Base-by-base conservation (phyloP, 2,329 filamentous ascomycete species). In the Amesomyces nigricolor region DNA sequence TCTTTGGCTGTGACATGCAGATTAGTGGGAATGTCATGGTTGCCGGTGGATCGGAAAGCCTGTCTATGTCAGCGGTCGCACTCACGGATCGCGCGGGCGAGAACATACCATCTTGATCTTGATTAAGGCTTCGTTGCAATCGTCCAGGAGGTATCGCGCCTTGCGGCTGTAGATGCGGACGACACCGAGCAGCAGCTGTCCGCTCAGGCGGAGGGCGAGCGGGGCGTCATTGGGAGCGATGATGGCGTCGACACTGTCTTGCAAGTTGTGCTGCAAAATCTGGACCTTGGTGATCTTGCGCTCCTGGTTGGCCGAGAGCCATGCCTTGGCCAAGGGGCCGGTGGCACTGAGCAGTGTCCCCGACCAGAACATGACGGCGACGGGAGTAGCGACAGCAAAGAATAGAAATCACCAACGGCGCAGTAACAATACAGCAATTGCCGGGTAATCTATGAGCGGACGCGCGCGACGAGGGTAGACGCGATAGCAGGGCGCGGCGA, bases 111-210 rank as follows among this genome's bases (percentile, higher is more conserved):
- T 95, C 70, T 97, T 96, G 66, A 99, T 96, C 76, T 96, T 97
- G 79, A 95, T 86, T 62, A 99, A 78, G 39, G 92, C 92, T 73
- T 99, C 94, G 67, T 95, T 96, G 74, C 94, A 99, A 70, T 99
- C 94, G 67, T 99, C 94, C 47, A 97, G 78, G 49, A 99, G 77
- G 72, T 99, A 99, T 66, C 91, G 88, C 67, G 94, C 92, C 75
- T 99, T 99, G 68, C 94, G 83, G 72, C 91, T 95, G 73, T 99
- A 99, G 68, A 99, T 99, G 68, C 92, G 85, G 64, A 96, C 94
- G 26, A 99, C 94, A 75, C 94, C 94, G 54, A 99, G 81, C 67
- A 99, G 78, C 56, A 99, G 79, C 75, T 99, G 94, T 58, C 92
- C 91, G 68, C 91, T 97, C 59, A 99, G 76, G 64, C 94, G 90